Percentiles rank a stretch among this genome's conserved stretches.
Evolutionary conservation across 805 yeast species (phyloP).

Genomic region (Wickerhamomyces rabaulensis): DNA sequence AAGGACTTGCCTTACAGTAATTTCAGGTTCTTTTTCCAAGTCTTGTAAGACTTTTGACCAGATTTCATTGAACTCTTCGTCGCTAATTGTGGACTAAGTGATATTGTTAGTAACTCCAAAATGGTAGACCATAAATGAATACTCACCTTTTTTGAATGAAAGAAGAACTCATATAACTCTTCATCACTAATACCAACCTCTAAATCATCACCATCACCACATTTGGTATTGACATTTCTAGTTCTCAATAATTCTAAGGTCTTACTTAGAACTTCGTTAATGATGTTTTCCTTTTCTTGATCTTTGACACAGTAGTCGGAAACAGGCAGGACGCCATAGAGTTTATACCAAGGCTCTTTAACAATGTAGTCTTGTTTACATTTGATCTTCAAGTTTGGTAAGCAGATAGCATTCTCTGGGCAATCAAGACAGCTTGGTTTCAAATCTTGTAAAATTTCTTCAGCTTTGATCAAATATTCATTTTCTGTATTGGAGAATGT

Average conservation of each 20-base stretch:
- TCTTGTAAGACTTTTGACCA: constrained; percentile 64
- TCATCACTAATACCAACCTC: constrained; percentile 46
- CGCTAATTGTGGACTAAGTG: constrained; percentile 21
- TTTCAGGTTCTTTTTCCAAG: constrained; percentile 61
- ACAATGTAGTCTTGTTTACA: constrained; percentile 67
- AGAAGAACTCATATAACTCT: constrained; percentile 49
- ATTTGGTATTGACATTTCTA: constrained; percentile 57
- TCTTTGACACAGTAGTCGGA: constrained; percentile 71
- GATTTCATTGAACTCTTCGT: constrained; percentile 66
- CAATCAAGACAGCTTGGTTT: constrained; percentile 70
- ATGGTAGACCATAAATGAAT: neutral
- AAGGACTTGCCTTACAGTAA: constrained; percentile 73
- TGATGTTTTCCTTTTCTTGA: constrained; percentile 60
- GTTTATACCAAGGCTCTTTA: constrained; percentile 46
- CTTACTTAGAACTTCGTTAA: constrained; percentile 59
- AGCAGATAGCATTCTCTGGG: constrained; percentile 78
- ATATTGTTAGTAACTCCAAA: neutral
- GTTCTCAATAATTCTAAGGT: constrained; percentile 61
- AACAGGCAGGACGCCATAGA: constrained; percentile 55
- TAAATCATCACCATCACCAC: constrained; percentile 47
- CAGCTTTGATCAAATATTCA: constrained; percentile 31
- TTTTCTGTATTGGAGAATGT: constrained; percentile 30
- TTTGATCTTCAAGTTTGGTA: constrained; percentile 47
- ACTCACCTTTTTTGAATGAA: constrained; percentile 30
- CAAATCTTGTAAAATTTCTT: constrained; percentile 39